Percentiles rank a stretch among this genome's conserved stretches.
phyloP scores from a whole-genome alignment of 202 grass and related monocot genomes.

The Alloteropsis angusta region DNA sequence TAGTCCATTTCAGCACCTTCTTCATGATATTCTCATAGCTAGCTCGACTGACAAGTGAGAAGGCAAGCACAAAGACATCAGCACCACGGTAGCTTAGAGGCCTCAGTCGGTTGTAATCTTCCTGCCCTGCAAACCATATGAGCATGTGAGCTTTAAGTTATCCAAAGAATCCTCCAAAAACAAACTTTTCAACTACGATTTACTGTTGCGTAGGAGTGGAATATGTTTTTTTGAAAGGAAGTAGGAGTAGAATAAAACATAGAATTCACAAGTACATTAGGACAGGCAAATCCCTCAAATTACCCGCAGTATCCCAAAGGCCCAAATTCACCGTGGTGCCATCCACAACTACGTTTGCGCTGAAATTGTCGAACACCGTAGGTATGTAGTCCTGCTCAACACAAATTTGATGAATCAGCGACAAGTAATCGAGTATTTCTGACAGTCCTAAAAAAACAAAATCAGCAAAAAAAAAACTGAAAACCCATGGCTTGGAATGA shows the following conservation, averaged over 20 bases:
- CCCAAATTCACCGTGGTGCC: conserved; percentile 81
- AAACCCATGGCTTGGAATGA: no score
- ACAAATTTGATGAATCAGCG: no score
- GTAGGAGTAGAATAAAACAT: no score
- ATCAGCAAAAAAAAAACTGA: no score
- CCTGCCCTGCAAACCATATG: conserved; percentile 60
- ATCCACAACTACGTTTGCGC: conserved; percentile 76
- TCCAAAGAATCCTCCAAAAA: conserved; percentile 1
- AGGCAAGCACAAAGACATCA: conserved; percentile 71
- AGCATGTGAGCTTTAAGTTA: no score
- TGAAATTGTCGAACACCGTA: conserved; percentile 88
- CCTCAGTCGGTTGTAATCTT: conserved; percentile 76
- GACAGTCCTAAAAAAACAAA: not conserved
- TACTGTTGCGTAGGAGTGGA: no score
- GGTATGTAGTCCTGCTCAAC: conserved; percentile 90
- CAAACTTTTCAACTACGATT: not conserved
- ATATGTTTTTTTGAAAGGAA: no score
- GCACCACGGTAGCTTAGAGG: conserved; percentile 73
- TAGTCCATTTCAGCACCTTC: conserved; percentile 42
- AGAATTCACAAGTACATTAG: no score
- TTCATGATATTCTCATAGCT: conserved; percentile 80
- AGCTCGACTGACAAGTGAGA: conserved; percentile 69
- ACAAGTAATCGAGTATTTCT: no score
- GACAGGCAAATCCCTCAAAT: not conserved
- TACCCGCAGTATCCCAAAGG: conserved; percentile 87